Conservation (phyloP, 176 grass and related monocot species). For the Oryza australiensis region DNA sequence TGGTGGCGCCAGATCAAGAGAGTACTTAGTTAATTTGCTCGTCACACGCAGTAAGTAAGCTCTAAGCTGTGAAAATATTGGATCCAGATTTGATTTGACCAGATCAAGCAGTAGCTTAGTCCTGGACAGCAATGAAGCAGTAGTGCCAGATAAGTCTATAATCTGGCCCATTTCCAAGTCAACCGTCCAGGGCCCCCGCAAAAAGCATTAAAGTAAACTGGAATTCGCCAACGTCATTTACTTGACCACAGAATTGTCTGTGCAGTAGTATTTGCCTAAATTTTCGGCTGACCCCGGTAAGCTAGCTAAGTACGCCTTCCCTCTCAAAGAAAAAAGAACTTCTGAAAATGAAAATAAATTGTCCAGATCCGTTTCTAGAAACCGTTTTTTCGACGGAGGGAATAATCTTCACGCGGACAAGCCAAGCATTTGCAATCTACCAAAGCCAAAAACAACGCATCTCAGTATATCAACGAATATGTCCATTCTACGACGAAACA, state of each 20-base stretch:
- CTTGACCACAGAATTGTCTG: neutral
- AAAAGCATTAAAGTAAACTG: neutral
- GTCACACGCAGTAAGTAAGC: neutral
- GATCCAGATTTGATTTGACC: neutral
- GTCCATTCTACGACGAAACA: neutral
- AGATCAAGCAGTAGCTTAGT: neutral
- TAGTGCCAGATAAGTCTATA: no score
- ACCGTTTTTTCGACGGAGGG: no score
- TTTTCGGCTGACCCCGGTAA: neutral
- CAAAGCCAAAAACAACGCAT: neutral
- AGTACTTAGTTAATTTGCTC: neutral
- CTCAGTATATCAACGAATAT: neutral
- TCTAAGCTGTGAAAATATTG: neutral
- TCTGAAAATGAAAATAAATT: no score
- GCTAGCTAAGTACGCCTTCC: no score
- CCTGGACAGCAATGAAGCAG: neutral
- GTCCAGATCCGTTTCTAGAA: no score
- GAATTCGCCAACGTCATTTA: slow-evolving; percentile 27
- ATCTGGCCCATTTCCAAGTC: slow-evolving; percentile 1
- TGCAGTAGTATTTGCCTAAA: neutral
- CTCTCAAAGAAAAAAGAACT: no score
- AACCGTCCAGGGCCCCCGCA: neutral
- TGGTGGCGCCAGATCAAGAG: neutral
- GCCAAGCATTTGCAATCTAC: slow-evolving; percentile 3
- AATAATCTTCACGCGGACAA: slow-evolving; percentile 3